Base-by-base conservation (phyloP, 805 yeast genomes). In the Lipomyces sp. region DNA sequence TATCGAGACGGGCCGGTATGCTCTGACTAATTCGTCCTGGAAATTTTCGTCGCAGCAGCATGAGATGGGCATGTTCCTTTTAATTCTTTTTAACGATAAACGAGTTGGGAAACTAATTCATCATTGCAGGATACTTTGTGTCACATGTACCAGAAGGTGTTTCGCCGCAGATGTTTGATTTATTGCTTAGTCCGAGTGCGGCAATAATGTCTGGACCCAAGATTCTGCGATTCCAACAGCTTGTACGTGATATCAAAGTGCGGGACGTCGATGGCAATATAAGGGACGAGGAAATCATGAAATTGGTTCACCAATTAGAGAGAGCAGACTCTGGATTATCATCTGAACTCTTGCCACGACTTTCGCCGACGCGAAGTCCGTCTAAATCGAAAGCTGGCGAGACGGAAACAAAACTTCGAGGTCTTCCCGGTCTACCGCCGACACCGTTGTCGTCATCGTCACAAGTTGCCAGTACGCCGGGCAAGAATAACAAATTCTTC, bases 1-100 rank as follows among this genome's bases (percentile, higher is more conserved):
- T 0, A 73, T 85, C 11, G 77, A 75, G 18, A 78, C 78, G 4
- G 83, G 90, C 0, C 78, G 80, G 64, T 62, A 75, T 32, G 90
- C 91, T 0, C 73, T 88, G 39, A 68, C 75, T 1, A 85, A 86
- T 73, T 75, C 81, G 2, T 75, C 84, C 48, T 88, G 92, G 92
- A 79, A 86, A 72, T 81, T 86, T 0, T 80, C 82, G 0, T 80
- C 90, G 1, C 78, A 83, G 2, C 75, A 86, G 29, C 92, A 88
- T 74, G 92, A 88, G 74, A 87, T 88, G 90, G 82, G 69, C 56
- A 48, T 3, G 66, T 59, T 24, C n/a, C 10, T 4, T 13, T 32
- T 3, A n/a, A n/a, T 4, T 6, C 3, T 18, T 15, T 4, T 42
- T n/a, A 42, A n/a, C 18, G 15, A 24, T 24, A 24, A 24, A 24